phyloP scores from a whole-genome alignment of 2,329 filamentous ascomycete genomes.

The Diaporthe sp. region DNA sequence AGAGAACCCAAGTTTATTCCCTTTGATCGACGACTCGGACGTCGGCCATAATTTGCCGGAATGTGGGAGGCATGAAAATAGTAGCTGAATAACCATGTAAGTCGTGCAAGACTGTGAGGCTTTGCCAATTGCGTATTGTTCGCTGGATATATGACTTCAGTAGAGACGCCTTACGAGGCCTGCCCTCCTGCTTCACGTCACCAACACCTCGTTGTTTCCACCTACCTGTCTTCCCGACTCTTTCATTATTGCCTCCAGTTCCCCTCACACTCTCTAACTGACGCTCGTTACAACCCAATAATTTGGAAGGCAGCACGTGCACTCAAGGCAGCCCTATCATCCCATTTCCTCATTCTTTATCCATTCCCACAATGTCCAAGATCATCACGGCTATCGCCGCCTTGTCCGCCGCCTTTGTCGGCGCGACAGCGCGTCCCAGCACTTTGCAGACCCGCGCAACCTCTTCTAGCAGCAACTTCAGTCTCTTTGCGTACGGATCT shows the following conservation, averaged over 20 bases:
- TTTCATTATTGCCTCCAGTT: background rate
- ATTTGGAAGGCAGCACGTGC: background rate
- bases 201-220: background rate
- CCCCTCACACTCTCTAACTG: slow-evolving; percentile 4
- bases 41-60: background rate
- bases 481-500: slow-evolving; percentile 36
- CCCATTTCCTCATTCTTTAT: background rate
- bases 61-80: slow-evolving; percentile 20
- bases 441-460: background rate
- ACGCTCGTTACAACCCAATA: slow-evolving; percentile 13
- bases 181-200: background rate
- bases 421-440: slow-evolving; percentile 8
- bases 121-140: slow-evolving; percentile 16
- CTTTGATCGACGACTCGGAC: background rate
- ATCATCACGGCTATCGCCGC: slow-evolving; percentile 7
- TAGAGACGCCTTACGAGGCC: background rate
- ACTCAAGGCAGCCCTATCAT: background rate
- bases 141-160: slow-evolving; percentile 19
- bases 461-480: slow-evolving; percentile 32
- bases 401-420: background rate
- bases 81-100: background rate
- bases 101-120: background rate
- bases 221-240: background rate
- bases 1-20: background rate
- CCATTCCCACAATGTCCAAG: slow-evolving; percentile 17